Evolutionary conservation across 1,284 basidiomycete genomes (phyloP).

Genomic region (Leccinum fuscescens): DNA sequence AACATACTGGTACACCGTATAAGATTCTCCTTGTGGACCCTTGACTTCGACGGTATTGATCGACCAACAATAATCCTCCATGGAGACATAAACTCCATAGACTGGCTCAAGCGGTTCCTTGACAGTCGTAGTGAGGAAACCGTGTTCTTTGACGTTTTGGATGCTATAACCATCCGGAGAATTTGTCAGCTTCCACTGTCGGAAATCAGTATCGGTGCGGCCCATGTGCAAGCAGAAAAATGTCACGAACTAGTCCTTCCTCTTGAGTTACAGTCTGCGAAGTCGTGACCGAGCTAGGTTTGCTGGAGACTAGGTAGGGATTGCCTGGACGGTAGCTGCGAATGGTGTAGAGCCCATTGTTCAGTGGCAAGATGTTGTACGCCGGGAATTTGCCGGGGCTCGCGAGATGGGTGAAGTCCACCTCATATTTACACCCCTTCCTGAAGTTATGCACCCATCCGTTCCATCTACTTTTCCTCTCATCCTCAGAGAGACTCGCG

Average conservation of each 20-base stretch:
- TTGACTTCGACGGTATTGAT: conserved; percentile 5
- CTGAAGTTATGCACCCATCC: neutral
- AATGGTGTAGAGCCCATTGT: too few species aligned
- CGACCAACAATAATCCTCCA: neutral
- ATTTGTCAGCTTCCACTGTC: conserved; percentile 10
- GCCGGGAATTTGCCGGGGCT: neutral
- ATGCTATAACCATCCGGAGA: conserved; percentile 1
- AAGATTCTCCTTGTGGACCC: neutral
- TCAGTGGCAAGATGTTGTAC: neutral
- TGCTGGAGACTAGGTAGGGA: too few species aligned
- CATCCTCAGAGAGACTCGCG: neutral
- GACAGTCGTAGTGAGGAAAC: neutral
- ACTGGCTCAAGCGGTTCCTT: neutral
- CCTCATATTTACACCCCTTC: conserved; percentile 5
- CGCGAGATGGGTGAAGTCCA: conserved; percentile 5
- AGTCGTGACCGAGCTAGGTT: too few species aligned
- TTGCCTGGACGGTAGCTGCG: too few species aligned
- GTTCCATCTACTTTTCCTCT: neutral
- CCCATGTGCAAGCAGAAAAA: neutral
- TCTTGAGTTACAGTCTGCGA: too few species aligned
- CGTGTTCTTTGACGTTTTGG: neutral
- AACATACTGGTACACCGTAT: neutral
- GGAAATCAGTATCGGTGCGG: neutral
- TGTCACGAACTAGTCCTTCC: neutral
- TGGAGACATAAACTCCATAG: neutral